Percentiles rank a stretch among this genome's conserved stretches.
phyloP scores from a whole-genome alignment of 75 land plant genomes.

The Sequoiadendron giganteum region DNA sequence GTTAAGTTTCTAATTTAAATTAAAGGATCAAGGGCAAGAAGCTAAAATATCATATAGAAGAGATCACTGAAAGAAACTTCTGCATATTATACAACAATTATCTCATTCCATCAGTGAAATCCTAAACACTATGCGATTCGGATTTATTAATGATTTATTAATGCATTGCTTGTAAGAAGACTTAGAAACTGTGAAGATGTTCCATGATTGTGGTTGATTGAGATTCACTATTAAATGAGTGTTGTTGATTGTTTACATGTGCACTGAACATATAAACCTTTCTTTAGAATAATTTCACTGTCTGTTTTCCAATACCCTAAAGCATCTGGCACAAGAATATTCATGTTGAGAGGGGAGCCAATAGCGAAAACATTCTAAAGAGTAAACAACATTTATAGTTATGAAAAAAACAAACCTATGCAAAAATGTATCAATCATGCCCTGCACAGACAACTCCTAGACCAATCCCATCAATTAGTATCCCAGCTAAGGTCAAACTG shows the following conservation, averaged over 20 bases:
- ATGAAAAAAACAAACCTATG: not conserved
- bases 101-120: not conserved
- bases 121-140: not conserved
- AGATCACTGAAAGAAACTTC: not conserved
- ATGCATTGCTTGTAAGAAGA: not conserved
- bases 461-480: too few species aligned
- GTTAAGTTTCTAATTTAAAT: not conserved
- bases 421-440: too few species aligned
- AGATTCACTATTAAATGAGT: not conserved
- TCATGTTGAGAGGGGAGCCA: not conserved
- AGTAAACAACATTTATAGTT: not conserved
- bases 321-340: not conserved
- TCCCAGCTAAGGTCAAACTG: too few species aligned
- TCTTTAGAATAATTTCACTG: not conserved
- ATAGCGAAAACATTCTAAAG: not conserved
- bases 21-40: not conserved
- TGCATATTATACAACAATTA: not conserved
- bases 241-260: not conserved
- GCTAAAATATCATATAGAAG: not conserved
- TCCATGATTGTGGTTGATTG: not conserved
- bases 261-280: not conserved
- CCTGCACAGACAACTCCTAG: too few species aligned
- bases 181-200: not conserved
- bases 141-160: not conserved
- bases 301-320: not conserved